Base-by-base conservation (phyloP, 2,329 filamentous ascomycete species). In the Scedosporium apiospermum region DNA sequence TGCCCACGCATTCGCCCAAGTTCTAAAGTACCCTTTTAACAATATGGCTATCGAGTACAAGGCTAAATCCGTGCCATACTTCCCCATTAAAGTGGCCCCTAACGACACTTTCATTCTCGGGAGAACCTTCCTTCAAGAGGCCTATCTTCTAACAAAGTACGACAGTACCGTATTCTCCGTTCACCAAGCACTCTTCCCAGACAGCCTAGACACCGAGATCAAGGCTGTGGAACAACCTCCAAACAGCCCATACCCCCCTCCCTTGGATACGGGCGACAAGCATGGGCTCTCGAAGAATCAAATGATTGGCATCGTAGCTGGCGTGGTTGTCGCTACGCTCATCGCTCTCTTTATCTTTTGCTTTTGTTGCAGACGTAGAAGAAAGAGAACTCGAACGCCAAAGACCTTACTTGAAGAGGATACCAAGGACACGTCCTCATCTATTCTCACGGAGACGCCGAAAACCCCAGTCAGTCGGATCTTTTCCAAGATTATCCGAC, bases 81-180 rank as follows among this genome's bases (percentile, higher is more conserved):
- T 91, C 64, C 87, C 88, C 3, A 76, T 91, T 60, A 80, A 83
- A 67, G 81, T 82, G 64, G 76, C 82, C 10, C 69, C 78, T 21
- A 78, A 82, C 63, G 78, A 79, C 42, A 79, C 84, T 65, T 81
- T 84, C 70, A 81, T 87, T 12, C 79, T 91, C 42, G 88, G 88
- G 6, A 80, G 87, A 41, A 81, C 83, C 0, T 90, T 91, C 66
- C 74, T 91, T 62, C 88, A 91, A 69, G 88, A 91, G 71, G 82
- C 87, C 1, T 86, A 86, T 64, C 71, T 86, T 5, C 77, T 83
- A 38, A 83, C 79, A 27, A 80, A 79, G 65, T 86, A 84, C 67
- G 83, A 86, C 64, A 76, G 76, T 42, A 75, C 72, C 16, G 70
- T 71, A 12, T 86, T 84, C 69, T 82, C 81, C 1, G 67, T 88